Percentiles rank a stretch among this genome's conserved stretches.
phyloP scores from a whole-genome alignment of 441 rosid genomes.

The Populus hybrid region DNA sequence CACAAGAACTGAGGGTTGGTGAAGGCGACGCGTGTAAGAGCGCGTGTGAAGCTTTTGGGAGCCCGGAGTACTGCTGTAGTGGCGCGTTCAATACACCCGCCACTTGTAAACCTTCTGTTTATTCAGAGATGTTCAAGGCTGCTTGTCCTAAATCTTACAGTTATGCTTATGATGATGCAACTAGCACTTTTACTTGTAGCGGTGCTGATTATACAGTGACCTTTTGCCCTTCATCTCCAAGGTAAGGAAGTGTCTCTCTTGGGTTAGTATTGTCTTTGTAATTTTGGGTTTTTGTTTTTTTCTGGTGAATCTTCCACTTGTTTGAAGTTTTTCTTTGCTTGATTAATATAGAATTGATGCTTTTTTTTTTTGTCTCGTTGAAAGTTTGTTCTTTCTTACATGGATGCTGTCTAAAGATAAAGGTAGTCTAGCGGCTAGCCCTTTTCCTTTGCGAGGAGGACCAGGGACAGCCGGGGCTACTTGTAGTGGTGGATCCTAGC shows the following conservation, averaged over 20 bases:
- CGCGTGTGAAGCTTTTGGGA: constrained; percentile 87
- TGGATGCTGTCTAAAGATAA: too few species aligned
- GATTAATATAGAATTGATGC: neutral
- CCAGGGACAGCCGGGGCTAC: too few species aligned
- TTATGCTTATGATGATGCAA: constrained; percentile 94
- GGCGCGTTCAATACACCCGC: constrained; percentile 72
- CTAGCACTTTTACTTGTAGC: constrained; percentile 80
- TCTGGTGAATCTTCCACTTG: neutral
- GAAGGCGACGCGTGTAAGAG: constrained; percentile 75
- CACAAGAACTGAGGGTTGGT: constrained; percentile 64
- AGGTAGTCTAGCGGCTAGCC: neutral
- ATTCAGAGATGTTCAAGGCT: constrained; percentile 66
- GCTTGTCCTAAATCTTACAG: constrained; percentile 88
- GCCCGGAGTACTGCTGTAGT: constrained; percentile 75
- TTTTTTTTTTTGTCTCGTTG: neutral
- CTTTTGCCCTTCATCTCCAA: constrained; percentile 76
- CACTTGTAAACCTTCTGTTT: constrained; percentile 70
- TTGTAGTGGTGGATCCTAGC: too few species aligned
- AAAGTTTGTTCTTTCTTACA: neutral
- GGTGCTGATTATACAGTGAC: constrained; percentile 78
- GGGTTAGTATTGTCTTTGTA: neutral
- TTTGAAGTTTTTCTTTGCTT: neutral
- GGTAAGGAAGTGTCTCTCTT: constrained; percentile 31
- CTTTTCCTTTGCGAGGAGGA: too few species aligned
- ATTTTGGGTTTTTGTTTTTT: neutral